Evolutionary conservation across 805 yeast species (phyloP).

Genomic region (Saitoella complicata): DNA sequence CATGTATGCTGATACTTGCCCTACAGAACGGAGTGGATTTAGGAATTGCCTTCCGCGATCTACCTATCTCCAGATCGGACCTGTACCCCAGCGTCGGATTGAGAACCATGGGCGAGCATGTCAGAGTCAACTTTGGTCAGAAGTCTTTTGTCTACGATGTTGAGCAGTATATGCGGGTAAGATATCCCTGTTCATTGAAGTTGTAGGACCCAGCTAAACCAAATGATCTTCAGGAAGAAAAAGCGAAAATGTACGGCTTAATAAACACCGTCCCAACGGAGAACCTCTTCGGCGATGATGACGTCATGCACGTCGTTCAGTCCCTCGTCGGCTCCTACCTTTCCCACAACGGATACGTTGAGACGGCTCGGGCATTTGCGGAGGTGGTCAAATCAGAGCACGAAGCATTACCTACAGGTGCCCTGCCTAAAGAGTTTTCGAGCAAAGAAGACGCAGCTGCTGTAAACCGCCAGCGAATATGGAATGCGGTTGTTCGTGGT

Average conservation of each 20-base stretch:
- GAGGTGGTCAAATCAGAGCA: constrained; percentile 23
- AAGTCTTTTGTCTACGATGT: constrained; percentile 46
- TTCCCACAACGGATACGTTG: constrained; percentile 41
- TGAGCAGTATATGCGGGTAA: constrained; percentile 26
- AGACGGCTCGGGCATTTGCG: constrained; percentile 36
- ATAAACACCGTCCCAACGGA: background rate
- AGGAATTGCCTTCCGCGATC: constrained; percentile 38
- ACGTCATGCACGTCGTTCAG: constrained; percentile 18
- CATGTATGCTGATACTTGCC: too few species aligned
- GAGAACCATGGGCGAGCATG: constrained; percentile 24
- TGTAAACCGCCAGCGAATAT: constrained; percentile 30
- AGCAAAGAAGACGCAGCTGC: constrained; percentile 23
- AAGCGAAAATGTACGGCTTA: constrained; percentile 20
- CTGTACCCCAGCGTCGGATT: constrained; percentile 37
- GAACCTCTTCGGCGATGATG: constrained; percentile 3
- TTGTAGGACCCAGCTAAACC: too few species aligned
- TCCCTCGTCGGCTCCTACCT: constrained; percentile 33
- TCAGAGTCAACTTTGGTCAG: constrained; percentile 36
- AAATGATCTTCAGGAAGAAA: constrained; percentile 24
- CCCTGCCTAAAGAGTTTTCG: background rate
- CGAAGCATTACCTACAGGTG: constrained; percentile 6
- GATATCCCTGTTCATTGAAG: too few species aligned
- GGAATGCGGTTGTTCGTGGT: constrained; percentile 28
- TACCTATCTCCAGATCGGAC: constrained; percentile 19
- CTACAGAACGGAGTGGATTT: constrained; percentile 44